Base-by-base conservation (phyloP, 2,329 filamentous ascomycete species). In the Macrophomina pseudophaseolina region DNA sequence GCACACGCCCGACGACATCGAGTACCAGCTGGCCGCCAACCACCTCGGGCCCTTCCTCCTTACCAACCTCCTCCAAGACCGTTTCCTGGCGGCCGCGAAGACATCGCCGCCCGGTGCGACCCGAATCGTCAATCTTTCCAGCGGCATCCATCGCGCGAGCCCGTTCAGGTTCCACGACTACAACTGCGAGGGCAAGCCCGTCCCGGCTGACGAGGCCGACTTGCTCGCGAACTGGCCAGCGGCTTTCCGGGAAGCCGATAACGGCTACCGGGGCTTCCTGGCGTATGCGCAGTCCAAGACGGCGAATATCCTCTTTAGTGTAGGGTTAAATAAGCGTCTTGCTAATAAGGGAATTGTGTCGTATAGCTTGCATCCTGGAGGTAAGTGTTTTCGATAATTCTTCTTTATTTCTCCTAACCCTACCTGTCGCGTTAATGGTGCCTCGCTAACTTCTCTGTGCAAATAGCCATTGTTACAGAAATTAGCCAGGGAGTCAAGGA, bases 21-120 rank as follows among this genome's bases (percentile, higher is more conserved):
- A 84, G 69, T 72, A 76, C 12, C 80, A 83, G 49, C 79, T 83
- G 66, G 81, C 78, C 23, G 80, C 76, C 1, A 84, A 84, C 67
- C 79, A 83, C 70, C 66, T 84, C 62, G 81, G 79, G 4, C 81
- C 80, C 66, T 80, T 79, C 14, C 68, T 84, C 0, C 69, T 85
- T 7, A 83, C 79, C 9, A 80, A 79, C 42, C 72, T 82, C 0
- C 74, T 85, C 0, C 69, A 81, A 8, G 80, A 79, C 0, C 74
- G 73, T 1, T 71, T 85, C 28, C 71, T 78, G 16, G 70, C 75
- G 32, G 79, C 80, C 1, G 49, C 70, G 0, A 38, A 38, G 11
- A 73, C 71, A 3, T 6, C 8, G 7, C 12, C 52, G 4, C n/a
- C n/a, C 3, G 48, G 70, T 0, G 74, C 72, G 4, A 71, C 64